These are phyloP conservation scores for Syzygium aqueum DNA, from an alignment of 345 rosid genomes.

Conservation along the genomic window DNA sequence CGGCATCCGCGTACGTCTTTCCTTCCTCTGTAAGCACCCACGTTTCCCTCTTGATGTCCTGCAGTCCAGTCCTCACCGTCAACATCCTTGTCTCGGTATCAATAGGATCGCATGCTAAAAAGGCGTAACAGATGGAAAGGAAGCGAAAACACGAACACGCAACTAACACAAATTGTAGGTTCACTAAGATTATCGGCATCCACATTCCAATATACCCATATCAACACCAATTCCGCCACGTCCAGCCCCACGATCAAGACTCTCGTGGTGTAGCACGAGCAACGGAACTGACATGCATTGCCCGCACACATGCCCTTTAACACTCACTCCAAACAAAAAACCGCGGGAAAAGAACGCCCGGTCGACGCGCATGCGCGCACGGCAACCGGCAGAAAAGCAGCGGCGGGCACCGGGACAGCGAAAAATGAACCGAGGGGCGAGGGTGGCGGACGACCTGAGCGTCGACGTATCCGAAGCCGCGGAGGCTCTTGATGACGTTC, in stretches of 20 bases:
- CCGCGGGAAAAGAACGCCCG: not conserved
- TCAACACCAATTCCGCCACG: not conserved
- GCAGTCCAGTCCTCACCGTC: not conserved
- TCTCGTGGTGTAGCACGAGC: not conserved
- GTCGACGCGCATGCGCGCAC: not conserved
- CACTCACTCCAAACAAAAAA: not conserved
- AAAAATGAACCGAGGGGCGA: not conserved
- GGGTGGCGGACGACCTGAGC: conserved; percentile 32
- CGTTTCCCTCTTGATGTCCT: conserved; percentile 63
- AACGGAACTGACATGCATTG: not conserved
- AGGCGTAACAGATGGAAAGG: not conserved
- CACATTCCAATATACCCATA: not conserved
- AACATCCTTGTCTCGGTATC: not conserved
- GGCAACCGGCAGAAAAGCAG: not conserved
- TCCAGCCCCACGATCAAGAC: not conserved
- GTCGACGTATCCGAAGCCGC: conserved; percentile 65
- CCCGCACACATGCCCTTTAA: not conserved
- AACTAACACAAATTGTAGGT: not conserved
- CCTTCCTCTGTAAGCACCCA: conserved; percentile 90
- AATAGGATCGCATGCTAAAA: too few relatives aligned
- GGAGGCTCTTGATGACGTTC: conserved; percentile 77
- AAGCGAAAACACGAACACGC: not conserved
- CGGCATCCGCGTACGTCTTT: conserved; percentile 51
- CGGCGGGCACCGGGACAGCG: not conserved
- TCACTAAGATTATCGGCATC: not conserved